A percentile compares a stretch with the other conserved stretches of the same genome.
These are phyloP conservation scores for Leccinum subgranulosum DNA, from an alignment of 768 basidiomycete genomes.

Conservation along the genomic window DNA sequence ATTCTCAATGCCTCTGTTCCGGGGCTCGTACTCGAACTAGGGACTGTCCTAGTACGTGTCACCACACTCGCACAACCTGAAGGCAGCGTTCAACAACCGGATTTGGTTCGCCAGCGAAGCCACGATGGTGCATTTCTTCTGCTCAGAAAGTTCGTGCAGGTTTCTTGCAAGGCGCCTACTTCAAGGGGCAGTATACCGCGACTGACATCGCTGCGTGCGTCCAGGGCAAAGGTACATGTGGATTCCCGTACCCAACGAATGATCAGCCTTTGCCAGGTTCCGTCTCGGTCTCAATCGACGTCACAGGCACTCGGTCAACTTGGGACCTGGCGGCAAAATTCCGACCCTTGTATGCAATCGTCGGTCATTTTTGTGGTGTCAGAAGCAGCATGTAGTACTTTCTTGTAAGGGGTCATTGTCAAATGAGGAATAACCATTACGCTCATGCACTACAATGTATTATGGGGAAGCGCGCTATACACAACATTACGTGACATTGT, in stretches of 20 bases:
- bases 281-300: too few relatives aligned
- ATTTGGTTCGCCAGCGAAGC: constrained; percentile 68
- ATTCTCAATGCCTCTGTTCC: constrained; percentile 48
- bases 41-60: constrained; percentile 58
- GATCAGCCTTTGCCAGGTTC: constrained; percentile 19
- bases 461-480: too few relatives aligned
- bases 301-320: too few relatives aligned
- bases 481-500: too few relatives aligned
- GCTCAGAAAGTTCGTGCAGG: constrained; percentile 31
- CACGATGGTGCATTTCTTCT: constrained; percentile 47
- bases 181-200: constrained; percentile 47
- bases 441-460: too few relatives aligned
- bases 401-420: too few relatives aligned
- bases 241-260: constrained; percentile 32
- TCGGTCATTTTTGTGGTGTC: too few relatives aligned
- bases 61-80: constrained; percentile 51
- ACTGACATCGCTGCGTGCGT: constrained; percentile 43
- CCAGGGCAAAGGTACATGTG: constrained; percentile 21
- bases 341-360: too few relatives aligned
- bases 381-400: too few relatives aligned
- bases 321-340: too few relatives aligned
- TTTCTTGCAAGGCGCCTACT: constrained; percentile 57
- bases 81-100: constrained; percentile 46
- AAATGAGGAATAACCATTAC: too few relatives aligned
- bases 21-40: constrained; percentile 64